Conservation (phyloP, 257 asterid species). For the Solanum ahanhuiri region DNA sequence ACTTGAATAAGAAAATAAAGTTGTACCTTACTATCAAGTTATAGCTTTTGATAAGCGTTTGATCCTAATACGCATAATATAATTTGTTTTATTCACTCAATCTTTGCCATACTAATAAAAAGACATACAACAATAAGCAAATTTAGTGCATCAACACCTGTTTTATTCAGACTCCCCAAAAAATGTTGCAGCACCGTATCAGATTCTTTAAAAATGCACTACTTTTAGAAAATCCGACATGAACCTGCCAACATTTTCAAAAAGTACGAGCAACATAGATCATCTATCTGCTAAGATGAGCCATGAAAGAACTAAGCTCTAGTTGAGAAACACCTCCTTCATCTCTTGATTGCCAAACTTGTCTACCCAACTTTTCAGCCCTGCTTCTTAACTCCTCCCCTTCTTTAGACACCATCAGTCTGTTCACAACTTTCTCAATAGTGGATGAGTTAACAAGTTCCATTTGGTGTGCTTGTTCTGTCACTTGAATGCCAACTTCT, state of each 20-base stretch:
- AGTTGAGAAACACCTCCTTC: conserved; percentile 29
- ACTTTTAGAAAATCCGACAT: not conserved
- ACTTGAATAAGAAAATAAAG: not conserved
- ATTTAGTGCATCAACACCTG: not conserved
- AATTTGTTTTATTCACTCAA: not conserved
- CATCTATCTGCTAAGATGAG: conserved; percentile 28
- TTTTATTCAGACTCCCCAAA: not conserved
- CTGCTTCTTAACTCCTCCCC: conserved; percentile 36
- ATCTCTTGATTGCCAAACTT: conserved; percentile 6
- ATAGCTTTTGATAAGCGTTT: not conserved
- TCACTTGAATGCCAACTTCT: conserved; percentile 15
- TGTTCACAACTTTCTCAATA: conserved; percentile 5
- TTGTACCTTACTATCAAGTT: not conserved
- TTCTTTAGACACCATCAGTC: conserved; percentile 36
- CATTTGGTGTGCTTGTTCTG: conserved; percentile 8
- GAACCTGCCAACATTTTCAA: not conserved
- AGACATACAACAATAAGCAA: not conserved
- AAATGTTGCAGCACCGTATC: too few relatives aligned
- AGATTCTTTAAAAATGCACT: not conserved
- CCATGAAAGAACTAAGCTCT: conserved; percentile 39
- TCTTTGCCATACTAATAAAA: not conserved
- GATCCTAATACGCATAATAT: not conserved
- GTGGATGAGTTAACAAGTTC: not conserved
- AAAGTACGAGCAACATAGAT: not conserved
- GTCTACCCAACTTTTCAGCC: conserved; percentile 24